Evolutionary conservation across 202 grass and related monocot genomes (phyloP), one percentile per base, ranked within the genome.

Genomic region (Saccharum hybrid): DNA sequence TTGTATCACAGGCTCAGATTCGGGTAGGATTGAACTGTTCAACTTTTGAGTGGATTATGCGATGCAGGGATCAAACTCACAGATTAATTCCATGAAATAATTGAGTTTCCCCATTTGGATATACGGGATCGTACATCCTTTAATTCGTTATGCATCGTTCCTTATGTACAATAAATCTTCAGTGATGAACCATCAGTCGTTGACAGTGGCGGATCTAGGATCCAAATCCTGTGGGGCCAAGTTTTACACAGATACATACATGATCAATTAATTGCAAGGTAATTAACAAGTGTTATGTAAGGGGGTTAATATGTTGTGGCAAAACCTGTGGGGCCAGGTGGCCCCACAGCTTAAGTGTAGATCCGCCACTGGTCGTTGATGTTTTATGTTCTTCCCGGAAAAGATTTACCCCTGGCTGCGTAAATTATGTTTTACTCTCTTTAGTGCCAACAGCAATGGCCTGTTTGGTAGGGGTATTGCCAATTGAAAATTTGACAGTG

Each of bases 1-100:
- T 33, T 61, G 72, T 49, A 64, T 46, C 62, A 67, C 9, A 37
- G 80, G 37, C 48, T 13, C 22, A 43, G 60, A 61, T 86, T 81
- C 23, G 1, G 19, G 22, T 74, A 56, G 11, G 8, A 8, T 22
- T 19, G 41, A 66, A 6, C 59, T 34, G 28, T 80, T 72, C 64
- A 54, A 40, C 28, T 37, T 48, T 37, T 30, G 49, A 77, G 23
- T 12, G 9, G 45, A 41, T 56, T 23, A 33, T 62, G 49, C n/a
- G 18, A 16, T 34, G 18, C 38, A 36, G 62, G 68, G 1, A 70
- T 46, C 12, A 26, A 2, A 62, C 76, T 34, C 45, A 18, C 26
- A n/a, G 30, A 46, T 73, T 72, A 30, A 33, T 73, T 28, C 8
- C 4, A 10, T 34, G 71, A 34, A 73, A 73, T 73, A 73, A 36